A percentile compares a stretch with the other conserved stretches of the same genome.
These are phyloP conservation scores for Aspergillus ochraceus DNA, from an alignment of 2,329 filamentous ascomycete species.

Conservation along the genomic window DNA sequence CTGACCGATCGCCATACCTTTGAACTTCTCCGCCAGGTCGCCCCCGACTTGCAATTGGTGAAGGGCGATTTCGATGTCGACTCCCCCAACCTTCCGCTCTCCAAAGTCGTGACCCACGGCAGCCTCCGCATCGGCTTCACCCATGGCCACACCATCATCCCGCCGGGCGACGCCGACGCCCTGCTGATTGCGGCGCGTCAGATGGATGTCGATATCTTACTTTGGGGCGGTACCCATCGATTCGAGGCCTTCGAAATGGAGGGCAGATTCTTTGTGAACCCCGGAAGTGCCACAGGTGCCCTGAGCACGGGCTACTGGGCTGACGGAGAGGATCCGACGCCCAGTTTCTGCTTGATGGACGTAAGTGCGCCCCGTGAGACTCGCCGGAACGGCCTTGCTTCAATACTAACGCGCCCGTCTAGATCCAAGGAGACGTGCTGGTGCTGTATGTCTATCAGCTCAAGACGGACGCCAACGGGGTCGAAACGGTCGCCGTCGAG, in stretches of 20 bases:
- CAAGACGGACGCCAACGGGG: constrained; percentile 72
- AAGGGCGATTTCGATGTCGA: constrained; percentile 71
- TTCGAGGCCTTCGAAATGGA: constrained; percentile 73
- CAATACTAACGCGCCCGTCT: constrained; percentile 14
- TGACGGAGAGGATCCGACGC: constrained; percentile 69
- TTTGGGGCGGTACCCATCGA: constrained; percentile 69
- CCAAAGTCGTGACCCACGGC: constrained; percentile 70
- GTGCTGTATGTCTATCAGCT: constrained; percentile 93
- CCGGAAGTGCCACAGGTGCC: constrained; percentile 67
- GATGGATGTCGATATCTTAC: constrained; percentile 69
- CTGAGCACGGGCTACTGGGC: constrained; percentile 61
- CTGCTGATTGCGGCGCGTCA: constrained; percentile 67
- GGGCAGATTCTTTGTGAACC: constrained; percentile 71
- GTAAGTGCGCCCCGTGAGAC: constrained; percentile 58
- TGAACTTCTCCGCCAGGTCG: constrained; percentile 74
- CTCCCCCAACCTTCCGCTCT: constrained; percentile 63
- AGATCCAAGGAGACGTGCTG: constrained; percentile 95
- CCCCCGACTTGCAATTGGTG: constrained; percentile 70
- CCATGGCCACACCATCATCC: constrained; percentile 69
- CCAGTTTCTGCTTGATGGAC: constrained; percentile 97
- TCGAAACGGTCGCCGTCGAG: constrained; percentile 78
- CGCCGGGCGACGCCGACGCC: constrained; percentile 65
- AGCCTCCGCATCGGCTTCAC: constrained; percentile 68
- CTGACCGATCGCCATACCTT: constrained; percentile 77
- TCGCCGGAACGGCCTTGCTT: not conserved